Evolutionary conservation across 228 moss, liverwort and hornwort species (phyloP), one percentile per base, ranked within the genome.

Genomic region (Sphagnum magellanicum): DNA sequence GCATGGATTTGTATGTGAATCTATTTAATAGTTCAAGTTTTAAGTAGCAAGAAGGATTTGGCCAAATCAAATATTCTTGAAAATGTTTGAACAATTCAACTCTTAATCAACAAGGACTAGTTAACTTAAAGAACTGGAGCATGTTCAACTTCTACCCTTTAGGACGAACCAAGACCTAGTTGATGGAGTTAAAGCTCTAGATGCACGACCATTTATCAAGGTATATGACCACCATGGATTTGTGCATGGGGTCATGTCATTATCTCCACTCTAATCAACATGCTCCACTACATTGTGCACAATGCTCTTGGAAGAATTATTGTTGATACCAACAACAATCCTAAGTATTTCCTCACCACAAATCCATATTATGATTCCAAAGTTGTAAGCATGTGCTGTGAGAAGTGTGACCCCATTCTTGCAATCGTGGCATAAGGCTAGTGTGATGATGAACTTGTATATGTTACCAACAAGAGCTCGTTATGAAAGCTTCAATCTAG

Each of bases 91-190:
- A n/a, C n/a, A n/a, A n/a, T n/a, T n/a, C n/a, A n/a, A n/a, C n/a
- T n/a, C n/a, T n/a, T n/a, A n/a, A n/a, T n/a, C 98, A 60, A 92
- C 98, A 17, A 98, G 79, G 88, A 96, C 92, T 4, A 89, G 91
- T 9, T 92, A 96, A 83, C 89, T 96, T 51, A 96, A 92, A 63
- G 95, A 92, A 86, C 92, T 96, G 17, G 95, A 96, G 76, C 85
- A 91, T 72, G 81, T 85, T 32, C 4, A 83, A 77, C 61, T 85
- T 79, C 63, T 81, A 85, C 16, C 85, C 81, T 72, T 74, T 81
- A 13, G 85, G 81, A 57, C 79, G 84, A 69, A 81, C 84, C 17
- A 84, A 84, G 76, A 84, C 81, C 52, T 84, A 81, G 61, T 48
- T 84, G 60, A 84, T 84, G 84, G 84, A 80, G 72, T 72, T 66